Conservation (phyloP, 192 early-diverging fungal genomes). For the Radiomyces spectabilis region DNA sequence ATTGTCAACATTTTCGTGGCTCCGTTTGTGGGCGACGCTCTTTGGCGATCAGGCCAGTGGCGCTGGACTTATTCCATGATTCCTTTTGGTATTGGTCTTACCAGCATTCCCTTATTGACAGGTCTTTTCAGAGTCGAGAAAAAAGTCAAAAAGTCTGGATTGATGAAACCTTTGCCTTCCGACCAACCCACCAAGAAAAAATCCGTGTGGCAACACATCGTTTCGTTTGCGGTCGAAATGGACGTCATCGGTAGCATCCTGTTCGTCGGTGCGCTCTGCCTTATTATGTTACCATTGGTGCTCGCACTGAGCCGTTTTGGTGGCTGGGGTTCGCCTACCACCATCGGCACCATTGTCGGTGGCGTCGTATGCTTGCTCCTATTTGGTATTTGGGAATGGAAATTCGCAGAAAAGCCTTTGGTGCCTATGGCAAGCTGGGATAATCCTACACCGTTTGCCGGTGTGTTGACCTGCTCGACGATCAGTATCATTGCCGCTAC, state of each 20-base stretch:
- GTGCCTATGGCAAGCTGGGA: slow-evolving; percentile 4
- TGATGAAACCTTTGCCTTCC: neutral
- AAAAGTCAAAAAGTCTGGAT: slow-evolving; percentile 7
- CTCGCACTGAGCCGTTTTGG: slow-evolving; percentile 5
- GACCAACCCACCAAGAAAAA: too few relatives aligned
- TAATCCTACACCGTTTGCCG: slow-evolving; percentile 3
- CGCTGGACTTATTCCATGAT: slow-evolving; percentile 15
- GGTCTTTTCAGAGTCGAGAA: slow-evolving; percentile 4
- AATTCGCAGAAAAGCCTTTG: slow-evolving; percentile 4
- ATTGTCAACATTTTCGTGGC: slow-evolving; percentile 13
- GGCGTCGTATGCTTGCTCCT: neutral
- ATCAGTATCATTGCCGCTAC: slow-evolving; percentile 7
- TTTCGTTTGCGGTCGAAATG: slow-evolving; percentile 1
- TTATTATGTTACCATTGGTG: slow-evolving; percentile 15
- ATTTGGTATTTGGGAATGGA: slow-evolving; percentile 16
- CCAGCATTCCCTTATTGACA: slow-evolving; percentile 4
- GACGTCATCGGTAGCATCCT: slow-evolving; percentile 11
- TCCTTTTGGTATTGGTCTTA: slow-evolving; percentile 5
- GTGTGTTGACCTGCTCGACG: slow-evolving; percentile 1
- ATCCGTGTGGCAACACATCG: neutral
- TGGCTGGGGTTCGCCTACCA: slow-evolving; percentile 8
- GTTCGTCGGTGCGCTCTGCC: slow-evolving; percentile 6
- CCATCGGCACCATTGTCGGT: slow-evolving; percentile 10
- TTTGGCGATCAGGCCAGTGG: slow-evolving; percentile 1
- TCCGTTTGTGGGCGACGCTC: neutral